Evolutionary conservation across 2,329 filamentous ascomycete species (phyloP), one percentile per base, ranked within the genome.

Genomic region (Trichoderma sp.): DNA sequence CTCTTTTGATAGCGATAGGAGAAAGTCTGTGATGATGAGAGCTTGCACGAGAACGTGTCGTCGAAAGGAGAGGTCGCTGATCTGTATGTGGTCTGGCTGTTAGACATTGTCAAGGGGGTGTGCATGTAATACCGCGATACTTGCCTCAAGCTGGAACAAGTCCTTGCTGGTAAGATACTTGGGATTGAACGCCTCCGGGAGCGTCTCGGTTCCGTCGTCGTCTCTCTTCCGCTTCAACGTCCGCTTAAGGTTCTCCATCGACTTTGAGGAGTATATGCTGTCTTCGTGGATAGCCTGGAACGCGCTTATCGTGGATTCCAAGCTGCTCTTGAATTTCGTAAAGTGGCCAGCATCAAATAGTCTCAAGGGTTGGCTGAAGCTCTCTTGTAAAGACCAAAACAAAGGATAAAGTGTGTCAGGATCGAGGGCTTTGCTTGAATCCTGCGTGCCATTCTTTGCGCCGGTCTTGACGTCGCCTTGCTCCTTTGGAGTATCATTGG

Each of bases 151-250:
- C 77, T 97, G 94, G 81, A 99, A 99, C 1, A 99, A 86, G 80
- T 99, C 97, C 75, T 92, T 89, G 80, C 95, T 98, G n/a, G 96
- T 99, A 21, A 99, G 87, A 80, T 99, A 99, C 79, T 98, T 99
- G 1, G 97, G 95, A 77, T 99, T 99, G 83, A 97, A 98, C 28
- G 79, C 76, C 68, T 80, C 81, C 1, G 77, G 74, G 18, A 74
- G 74, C 70, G 89, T 87, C 8, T 89, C 88, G 66, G 89, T 86
- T 32, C 83, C 82, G 56, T 86, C 86, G 21, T 75, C 75, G 12
- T 87, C 86, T 57, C 88, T 85, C 80, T 95, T 97, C 71, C 93
- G 89, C 82, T 95, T 97, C 68, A 86, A 78, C 34, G 88, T 89
- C 74, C 87, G 88, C 74, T 89, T 90, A 61, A 85, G 84, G 67